Conservation (phyloP, 805 yeast genomes). For the Tetrapisispora namnaoensis region DNA sequence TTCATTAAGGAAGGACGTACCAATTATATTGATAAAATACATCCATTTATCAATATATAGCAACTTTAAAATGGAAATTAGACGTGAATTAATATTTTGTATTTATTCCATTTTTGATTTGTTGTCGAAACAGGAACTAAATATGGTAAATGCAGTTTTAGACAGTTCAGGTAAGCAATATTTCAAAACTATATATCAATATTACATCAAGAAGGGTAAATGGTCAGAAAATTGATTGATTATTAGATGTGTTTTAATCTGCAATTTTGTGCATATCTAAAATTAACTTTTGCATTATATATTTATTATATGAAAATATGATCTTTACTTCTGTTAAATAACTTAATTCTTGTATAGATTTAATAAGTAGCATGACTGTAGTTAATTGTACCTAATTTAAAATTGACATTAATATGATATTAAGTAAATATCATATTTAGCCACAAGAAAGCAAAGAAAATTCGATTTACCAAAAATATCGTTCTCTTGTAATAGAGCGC, state of each 20-base stretch:
- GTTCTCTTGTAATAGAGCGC: not conserved
- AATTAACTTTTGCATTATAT: not conserved
- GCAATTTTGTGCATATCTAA: not conserved
- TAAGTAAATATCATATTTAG: not conserved
- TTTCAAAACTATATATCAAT: conserved; percentile 57
- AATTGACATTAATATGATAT: not conserved
- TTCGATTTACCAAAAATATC: not conserved
- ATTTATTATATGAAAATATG: not conserved
- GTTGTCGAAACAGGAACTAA: conserved; percentile 56
- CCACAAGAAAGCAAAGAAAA: not conserved
- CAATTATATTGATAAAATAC: conserved; percentile 50
- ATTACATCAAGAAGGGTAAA: conserved; percentile 68
- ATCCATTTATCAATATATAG: conserved; percentile 42
- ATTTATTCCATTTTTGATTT: conserved; percentile 59
- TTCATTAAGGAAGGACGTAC: conserved; percentile 54
- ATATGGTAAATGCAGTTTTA: conserved; percentile 49
- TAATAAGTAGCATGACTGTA: not conserved
- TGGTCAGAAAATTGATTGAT: conserved; percentile 53
- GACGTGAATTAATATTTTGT: conserved; percentile 43
- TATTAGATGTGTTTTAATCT: not conserved
- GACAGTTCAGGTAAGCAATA: conserved; percentile 63
- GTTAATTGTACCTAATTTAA: too few relatives aligned
- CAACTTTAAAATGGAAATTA: conserved; percentile 39
- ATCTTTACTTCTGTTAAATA: not conserved
- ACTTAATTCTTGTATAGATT: not conserved